These are phyloP conservation scores for Plectosphaerella sp. DNA, from an alignment of 2,329 filamentous ascomycete species.

Conservation along the genomic window DNA sequence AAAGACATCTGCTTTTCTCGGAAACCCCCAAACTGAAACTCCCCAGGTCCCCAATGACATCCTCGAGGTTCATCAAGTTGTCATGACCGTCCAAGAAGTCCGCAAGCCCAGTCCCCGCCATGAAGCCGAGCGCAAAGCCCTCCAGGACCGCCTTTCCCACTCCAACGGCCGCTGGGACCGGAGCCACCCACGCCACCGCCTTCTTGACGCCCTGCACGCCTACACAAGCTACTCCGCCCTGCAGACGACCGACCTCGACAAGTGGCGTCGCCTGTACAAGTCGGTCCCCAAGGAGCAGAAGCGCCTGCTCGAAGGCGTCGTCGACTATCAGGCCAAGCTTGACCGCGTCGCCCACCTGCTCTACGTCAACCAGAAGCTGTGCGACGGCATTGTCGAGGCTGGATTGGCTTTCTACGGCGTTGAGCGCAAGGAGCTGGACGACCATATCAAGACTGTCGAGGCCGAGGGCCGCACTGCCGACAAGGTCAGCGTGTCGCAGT, in stretches of 20 bases:
- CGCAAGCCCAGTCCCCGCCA: constrained; percentile 19
- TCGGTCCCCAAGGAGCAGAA: constrained; percentile 29
- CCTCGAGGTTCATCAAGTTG: constrained; percentile 19
- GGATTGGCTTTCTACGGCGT: constrained; percentile 44
- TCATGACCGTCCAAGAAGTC: constrained; percentile 20
- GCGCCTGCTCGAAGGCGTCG: constrained; percentile 47
- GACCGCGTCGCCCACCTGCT: constrained; percentile 36
- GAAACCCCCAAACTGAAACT: neutral
- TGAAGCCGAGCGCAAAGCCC: constrained; percentile 20
- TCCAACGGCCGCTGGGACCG: constrained; percentile 24
- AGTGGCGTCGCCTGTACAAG: constrained; percentile 29
- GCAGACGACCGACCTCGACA: constrained; percentile 29
- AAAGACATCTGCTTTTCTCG: no score
- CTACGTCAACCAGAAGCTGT: constrained; percentile 38
- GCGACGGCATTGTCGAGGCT: constrained; percentile 36
- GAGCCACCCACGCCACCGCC: constrained; percentile 31
- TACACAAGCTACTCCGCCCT: constrained; percentile 28
- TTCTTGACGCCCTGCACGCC: constrained; percentile 33
- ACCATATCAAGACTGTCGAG: constrained; percentile 32
- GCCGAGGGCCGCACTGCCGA: constrained; percentile 35
- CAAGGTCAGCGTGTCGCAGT: constrained; percentile 43
- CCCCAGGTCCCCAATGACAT: constrained; percentile 3
- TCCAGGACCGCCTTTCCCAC: constrained; percentile 22
- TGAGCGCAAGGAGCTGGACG: constrained; percentile 35
- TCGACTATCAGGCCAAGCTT: constrained; percentile 54